These are phyloP conservation scores for Knufia petricola DNA, from an alignment of 2,329 filamentous ascomycete genomes.

Conservation along the genomic window DNA sequence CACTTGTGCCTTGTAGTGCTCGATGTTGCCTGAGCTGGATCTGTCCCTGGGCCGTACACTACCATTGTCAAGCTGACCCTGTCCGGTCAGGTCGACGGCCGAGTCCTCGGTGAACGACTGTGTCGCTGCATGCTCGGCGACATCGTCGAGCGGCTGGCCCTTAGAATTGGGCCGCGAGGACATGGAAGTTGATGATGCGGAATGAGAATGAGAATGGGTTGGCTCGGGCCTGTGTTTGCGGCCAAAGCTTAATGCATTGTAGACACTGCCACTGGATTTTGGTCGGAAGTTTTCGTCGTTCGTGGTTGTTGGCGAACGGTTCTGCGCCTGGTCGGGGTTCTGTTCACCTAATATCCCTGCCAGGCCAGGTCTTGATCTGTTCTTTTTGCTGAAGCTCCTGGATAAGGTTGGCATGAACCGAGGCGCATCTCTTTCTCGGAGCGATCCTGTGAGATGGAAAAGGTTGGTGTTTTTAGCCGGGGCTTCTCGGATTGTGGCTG, in stretches of 20 bases:
- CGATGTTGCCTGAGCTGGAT: conserved; percentile 5
- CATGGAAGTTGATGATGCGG: not conserved
- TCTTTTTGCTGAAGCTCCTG: conserved; percentile 20
- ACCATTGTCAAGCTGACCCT: not conserved
- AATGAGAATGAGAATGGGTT: not conserved
- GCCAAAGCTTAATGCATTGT: conserved; percentile 15
- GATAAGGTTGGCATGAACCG: conserved; percentile 21
- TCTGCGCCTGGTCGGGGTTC: conserved; percentile 20
- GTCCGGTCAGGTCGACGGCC: conserved; percentile 6
- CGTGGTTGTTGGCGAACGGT: conserved; percentile 5
- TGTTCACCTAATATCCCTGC: conserved; percentile 20
- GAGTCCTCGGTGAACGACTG: conserved; percentile 11
- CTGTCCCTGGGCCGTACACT: not conserved
- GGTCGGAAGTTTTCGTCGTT: conserved; percentile 21
- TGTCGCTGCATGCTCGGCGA: not conserved
- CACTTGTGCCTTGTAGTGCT: conserved; percentile 23
- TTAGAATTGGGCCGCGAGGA: not conserved
- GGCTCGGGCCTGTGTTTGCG: conserved; percentile 13
- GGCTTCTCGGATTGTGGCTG: conserved; percentile 20
- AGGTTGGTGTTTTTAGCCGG: conserved; percentile 15
- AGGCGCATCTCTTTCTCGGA: conserved; percentile 17
- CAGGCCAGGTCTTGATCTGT: conserved; percentile 16
- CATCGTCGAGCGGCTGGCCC: not conserved
- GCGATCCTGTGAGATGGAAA: conserved; percentile 5
- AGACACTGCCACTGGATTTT: conserved; percentile 19